These are phyloP conservation scores for Croton setiger DNA, from an alignment of 441 rosid genomes.

Conservation along the genomic window DNA sequence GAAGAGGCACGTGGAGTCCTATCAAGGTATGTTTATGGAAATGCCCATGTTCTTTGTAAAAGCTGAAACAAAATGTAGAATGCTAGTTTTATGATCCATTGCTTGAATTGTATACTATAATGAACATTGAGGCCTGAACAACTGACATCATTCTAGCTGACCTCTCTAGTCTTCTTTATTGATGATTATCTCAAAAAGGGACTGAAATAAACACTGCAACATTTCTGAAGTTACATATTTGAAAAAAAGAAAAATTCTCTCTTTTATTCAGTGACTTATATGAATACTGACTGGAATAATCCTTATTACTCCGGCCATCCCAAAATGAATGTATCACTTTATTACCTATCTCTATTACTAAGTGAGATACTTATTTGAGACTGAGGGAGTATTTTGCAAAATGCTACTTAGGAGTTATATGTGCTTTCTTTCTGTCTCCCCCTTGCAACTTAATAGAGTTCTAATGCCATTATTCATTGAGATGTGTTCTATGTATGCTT, in stretches of 20 bases:
- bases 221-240: background rate
- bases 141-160: background rate
- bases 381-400: background rate
- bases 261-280: background rate
- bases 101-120: background rate
- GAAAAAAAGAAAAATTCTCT: background rate
- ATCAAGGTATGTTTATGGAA: constrained; percentile 44
- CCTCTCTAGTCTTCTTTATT: background rate
- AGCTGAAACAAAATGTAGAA: background rate
- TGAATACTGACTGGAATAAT: background rate
- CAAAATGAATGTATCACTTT: too few relatives aligned
- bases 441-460: background rate
- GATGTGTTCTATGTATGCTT: background rate
- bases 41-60: background rate
- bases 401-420: background rate
- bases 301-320: background rate
- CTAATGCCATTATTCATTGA: background rate
- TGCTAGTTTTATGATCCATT: background rate
- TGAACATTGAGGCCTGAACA: background rate
- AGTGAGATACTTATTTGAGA: too few relatives aligned
- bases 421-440: background rate
- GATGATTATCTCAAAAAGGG: background rate
- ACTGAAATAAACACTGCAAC: background rate
- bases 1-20: constrained; percentile 68
- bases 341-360: too few relatives aligned